Conservation (phyloP, 108 stramenopile genomes). For the Aureococcus anophagefferens region DNA sequence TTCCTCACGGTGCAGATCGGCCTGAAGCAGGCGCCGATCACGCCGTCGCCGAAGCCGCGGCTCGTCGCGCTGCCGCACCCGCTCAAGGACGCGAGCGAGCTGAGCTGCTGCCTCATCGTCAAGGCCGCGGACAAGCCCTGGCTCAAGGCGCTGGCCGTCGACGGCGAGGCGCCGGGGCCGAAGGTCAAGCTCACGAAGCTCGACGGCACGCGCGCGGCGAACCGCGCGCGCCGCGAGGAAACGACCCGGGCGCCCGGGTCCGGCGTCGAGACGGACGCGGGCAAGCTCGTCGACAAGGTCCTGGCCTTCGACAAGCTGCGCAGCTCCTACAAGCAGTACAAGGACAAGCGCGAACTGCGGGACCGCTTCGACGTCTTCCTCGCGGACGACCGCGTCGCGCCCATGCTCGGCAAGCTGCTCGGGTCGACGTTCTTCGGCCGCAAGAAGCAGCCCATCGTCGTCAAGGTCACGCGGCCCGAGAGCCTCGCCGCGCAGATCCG, state of each 20-base stretch:
- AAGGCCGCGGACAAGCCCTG: not conserved
- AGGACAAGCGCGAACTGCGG: constrained; percentile 23
- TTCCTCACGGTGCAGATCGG: not conserved
- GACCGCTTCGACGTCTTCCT: constrained; percentile 27
- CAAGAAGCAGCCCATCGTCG: constrained; percentile 32
- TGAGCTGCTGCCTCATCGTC: not conserved
- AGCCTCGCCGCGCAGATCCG: not conserved
- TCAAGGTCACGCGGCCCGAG: constrained; percentile 12
- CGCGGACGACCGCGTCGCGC: constrained; percentile 34
- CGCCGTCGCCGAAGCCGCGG: not conserved
- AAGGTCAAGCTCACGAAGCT: not conserved
- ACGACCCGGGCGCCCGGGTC: no score
- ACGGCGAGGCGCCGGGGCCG: not conserved
- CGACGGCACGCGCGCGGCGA: not conserved
- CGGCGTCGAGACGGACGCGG: no score
- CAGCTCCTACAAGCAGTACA: constrained; percentile 26
- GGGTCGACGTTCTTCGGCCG: constrained; percentile 23
- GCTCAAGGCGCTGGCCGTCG: not conserved
- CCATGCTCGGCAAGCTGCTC: constrained; percentile 36
- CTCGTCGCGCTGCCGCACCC: not conserved
- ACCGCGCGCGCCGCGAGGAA: no score
- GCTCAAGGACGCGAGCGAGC: not conserved
- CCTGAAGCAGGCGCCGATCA: not conserved
- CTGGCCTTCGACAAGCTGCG: constrained; percentile 25
- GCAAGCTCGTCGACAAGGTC: constrained; percentile 5